These are phyloP conservation scores for Neoboletus subvelutipes DNA, from an alignment of 768 basidiomycete species.

Conservation along the genomic window DNA sequence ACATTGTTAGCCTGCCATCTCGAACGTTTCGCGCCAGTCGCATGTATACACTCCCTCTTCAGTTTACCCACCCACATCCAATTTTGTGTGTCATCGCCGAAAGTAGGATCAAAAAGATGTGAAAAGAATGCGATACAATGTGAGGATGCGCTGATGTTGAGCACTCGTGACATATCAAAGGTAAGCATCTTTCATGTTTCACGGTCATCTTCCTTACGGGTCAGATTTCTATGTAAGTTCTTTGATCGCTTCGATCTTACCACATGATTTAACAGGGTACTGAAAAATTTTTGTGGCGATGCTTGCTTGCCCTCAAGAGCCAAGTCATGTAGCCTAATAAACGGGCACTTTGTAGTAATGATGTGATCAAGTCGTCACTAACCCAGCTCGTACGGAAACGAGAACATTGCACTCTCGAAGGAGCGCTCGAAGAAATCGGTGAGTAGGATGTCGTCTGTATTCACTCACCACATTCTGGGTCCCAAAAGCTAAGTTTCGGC, in stretches of 20 bases:
- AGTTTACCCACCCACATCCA: neutral
- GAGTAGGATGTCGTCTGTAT: neutral
- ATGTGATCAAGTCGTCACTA: neutral
- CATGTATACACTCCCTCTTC: neutral
- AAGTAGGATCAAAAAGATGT: neutral
- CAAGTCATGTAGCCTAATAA: neutral
- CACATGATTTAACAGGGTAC: neutral
- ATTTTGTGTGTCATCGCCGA: neutral
- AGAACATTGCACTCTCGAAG: neutral
- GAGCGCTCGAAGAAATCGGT: neutral
- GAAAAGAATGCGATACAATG: neutral
- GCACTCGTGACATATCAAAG: neutral
- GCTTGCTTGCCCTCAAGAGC: neutral
- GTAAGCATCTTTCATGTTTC: neutral
- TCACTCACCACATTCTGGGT: neutral
- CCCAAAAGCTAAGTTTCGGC: neutral
- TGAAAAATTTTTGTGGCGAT: neutral
- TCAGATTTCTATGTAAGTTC: neutral
- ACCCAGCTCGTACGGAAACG: neutral
- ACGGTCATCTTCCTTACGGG: neutral
- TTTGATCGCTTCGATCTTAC: neutral
- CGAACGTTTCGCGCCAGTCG: neutral
- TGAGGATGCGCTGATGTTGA: neutral
- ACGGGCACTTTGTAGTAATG: no score
- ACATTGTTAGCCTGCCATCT: neutral